Conservation (phyloP, 2,329 filamentous ascomycete genomes). For the Aspergillus sp. region DNA sequence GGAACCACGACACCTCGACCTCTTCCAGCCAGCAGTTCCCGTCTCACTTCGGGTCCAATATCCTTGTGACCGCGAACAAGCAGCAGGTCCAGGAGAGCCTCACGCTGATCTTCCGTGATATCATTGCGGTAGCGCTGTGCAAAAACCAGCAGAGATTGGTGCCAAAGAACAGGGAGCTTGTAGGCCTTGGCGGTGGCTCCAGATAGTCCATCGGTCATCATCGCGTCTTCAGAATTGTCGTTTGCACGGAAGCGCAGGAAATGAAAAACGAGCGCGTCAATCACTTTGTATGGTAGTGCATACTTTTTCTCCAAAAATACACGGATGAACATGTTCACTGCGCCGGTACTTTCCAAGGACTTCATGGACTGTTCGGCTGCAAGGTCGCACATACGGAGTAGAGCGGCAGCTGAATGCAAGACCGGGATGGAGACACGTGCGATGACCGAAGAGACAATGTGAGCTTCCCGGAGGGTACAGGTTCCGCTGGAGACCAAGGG, state of each 20-base stretch:
- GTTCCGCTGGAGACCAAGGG: conserved; percentile 78
- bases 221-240: conserved; percentile 52
- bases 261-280: conserved; percentile 93
- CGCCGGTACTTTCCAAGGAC: conserved; percentile 78
- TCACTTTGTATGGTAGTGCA: conserved; percentile 87
- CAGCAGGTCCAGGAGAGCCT: conserved; percentile 82
- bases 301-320: conserved; percentile 95
- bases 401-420: conserved; percentile 82
- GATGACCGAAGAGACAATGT: conserved; percentile 84
- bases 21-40: conserved; percentile 82
- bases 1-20: conserved; percentile 67
- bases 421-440: conserved; percentile 82
- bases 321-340: conserved; percentile 93
- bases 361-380: conserved; percentile 78
- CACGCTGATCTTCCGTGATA: conserved; percentile 90
- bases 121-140: conserved; percentile 93
- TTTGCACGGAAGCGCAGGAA: conserved; percentile 82
- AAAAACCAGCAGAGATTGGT: conserved; percentile 88
- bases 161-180: conserved; percentile 89
- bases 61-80: conserved; percentile 77
- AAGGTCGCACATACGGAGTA: conserved; percentile 91
- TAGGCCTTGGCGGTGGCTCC: conserved; percentile 48
- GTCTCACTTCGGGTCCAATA: conserved; percentile 85
- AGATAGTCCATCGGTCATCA: conserved; percentile 36
- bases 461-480: conserved; percentile 88